Conservation (phyloP, 306 rosid species). For the Biancaea sappan region DNA sequence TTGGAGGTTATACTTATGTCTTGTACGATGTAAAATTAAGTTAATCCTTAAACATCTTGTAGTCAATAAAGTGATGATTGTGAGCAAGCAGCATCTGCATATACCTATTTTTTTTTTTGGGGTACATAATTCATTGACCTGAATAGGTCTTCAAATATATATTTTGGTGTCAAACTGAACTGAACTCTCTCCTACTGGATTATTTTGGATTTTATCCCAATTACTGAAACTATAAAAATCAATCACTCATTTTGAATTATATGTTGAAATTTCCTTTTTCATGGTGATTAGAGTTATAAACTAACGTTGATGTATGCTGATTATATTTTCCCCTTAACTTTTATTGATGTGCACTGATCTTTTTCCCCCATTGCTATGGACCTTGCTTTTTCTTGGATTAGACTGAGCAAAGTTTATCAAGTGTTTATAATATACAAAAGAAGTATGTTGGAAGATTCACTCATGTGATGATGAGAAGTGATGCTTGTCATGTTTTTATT, state of each 20-base stretch:
- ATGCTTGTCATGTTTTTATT: too few species aligned
- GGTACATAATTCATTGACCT: conserved; percentile 37
- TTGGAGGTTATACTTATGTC: conserved; percentile 25
- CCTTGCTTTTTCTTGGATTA: too few species aligned
- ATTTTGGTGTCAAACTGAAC: conserved; percentile 16
- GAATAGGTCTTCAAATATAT: conserved; percentile 10
- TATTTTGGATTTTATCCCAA: conserved; percentile 17
- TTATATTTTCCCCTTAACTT: too few species aligned
- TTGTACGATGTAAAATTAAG: conserved; percentile 41
- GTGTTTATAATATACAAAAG: too few species aligned
- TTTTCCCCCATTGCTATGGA: too few species aligned
- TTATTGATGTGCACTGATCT: too few species aligned
- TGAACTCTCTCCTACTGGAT: background rate
- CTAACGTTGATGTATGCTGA: too few species aligned
- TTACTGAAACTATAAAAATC: background rate
- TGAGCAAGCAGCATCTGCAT: conserved; percentile 38
- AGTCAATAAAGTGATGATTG: conserved; percentile 45
- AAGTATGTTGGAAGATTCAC: too few species aligned
- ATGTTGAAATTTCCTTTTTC: background rate
- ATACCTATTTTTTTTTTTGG: conserved; percentile 44
- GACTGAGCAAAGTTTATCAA: too few species aligned
- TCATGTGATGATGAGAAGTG: too few species aligned
- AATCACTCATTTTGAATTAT: conserved; percentile 7
- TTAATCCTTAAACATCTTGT: conserved; percentile 24
- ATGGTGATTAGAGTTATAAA: too few species aligned